Percentiles rank a stretch among this genome's conserved stretches.
Evolutionary conservation across 2,329 filamentous ascomycete genomes (phyloP).

Genomic region (Clonostachys byssicola): DNA sequence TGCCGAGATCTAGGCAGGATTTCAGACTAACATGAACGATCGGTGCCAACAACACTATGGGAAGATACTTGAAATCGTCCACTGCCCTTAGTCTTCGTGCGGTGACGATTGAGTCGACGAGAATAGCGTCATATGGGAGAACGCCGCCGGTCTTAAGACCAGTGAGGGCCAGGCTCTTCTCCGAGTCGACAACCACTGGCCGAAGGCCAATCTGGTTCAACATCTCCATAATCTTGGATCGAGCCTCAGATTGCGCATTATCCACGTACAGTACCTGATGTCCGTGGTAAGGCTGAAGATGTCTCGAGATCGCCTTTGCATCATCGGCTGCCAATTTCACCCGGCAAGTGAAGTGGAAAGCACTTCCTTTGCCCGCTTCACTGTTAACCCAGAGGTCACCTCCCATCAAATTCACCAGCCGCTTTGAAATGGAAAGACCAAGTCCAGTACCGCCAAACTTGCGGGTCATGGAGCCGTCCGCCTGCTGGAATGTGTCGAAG

Average conservation of each 20-base stretch:
- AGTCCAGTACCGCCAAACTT: constrained; percentile 95
- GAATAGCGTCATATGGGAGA: constrained; percentile 86
- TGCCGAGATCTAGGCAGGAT: constrained; percentile 88
- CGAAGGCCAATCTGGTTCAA: constrained; percentile 74
- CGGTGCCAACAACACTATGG: constrained; percentile 87
- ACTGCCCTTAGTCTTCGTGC: constrained; percentile 81
- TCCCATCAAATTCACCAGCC: constrained; percentile 92
- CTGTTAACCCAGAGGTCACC: constrained; percentile 96
- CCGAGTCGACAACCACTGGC: constrained; percentile 81
- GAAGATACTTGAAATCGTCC: constrained; percentile 96
- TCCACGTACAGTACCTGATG: constrained; percentile 95
- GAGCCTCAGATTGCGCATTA: constrained; percentile 76
- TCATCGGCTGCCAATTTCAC: constrained; percentile 82
- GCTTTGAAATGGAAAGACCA: constrained; percentile 90
- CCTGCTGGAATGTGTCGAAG: constrained; percentile 98
- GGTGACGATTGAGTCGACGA: constrained; percentile 90
- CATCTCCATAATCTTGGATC: constrained; percentile 73
- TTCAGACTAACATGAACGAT: constrained; percentile 89
- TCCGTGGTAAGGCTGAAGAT: constrained; percentile 84
- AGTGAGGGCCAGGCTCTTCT: constrained; percentile 55
- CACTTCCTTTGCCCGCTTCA: constrained; percentile 84
- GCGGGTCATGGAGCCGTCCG: constrained; percentile 91
- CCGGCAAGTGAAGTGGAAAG: constrained; percentile 94
- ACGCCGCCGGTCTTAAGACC: constrained; percentile 49
- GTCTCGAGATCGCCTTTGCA: constrained; percentile 71